Base-by-base conservation (phyloP, 179 eudicot species). In the Pouteria campechiana region DNA sequence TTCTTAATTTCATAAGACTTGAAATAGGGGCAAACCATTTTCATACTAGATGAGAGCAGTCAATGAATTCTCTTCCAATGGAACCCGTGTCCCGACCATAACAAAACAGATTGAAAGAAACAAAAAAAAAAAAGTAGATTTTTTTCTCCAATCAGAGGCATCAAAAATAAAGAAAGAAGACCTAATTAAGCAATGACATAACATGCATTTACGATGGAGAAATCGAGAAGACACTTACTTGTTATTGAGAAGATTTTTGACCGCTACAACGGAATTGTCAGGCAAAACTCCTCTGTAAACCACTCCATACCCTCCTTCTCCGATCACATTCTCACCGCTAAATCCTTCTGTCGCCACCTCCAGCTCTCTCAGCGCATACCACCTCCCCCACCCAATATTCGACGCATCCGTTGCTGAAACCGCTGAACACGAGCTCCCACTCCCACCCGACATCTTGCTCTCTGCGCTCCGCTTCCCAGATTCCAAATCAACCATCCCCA, bases 231-330 rank as follows among this genome's bases (percentile, higher is more conserved):
- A 30, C 13, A 74, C 86, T 61, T 49, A 89, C 97, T 78, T 89
- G 63, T 80, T 88, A 37, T 88, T 81, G 6, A 73, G 75, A 18
- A 89, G 81, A 65, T 74, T 74, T 48, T 89, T 89, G 3, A 89
- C 89, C 27, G 95, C 97, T 2, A 89, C 88, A 1, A 75, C 70
- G 46, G 95, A 85, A 8, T 86, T 93, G 57, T 85, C 97, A 4
- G 50, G 77, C 55, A 89, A 61, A 49, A 74, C 77, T 19, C 97
- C 95, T 40, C 64, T 74, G 27, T 73, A 89, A 31, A 89, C 97
- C 42, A 89, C 25, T 0, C 97, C 97, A 27, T 85, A 89, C 3
- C 97, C 97, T 11, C 97, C 97, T 68, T 85, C 93, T 16, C 97
- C 97, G 31, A 89, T 68, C 51, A 85, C 77, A 68, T 74, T 64